Conservation (phyloP, 345 rosid genomes). For the Nephelium lappaceum region DNA sequence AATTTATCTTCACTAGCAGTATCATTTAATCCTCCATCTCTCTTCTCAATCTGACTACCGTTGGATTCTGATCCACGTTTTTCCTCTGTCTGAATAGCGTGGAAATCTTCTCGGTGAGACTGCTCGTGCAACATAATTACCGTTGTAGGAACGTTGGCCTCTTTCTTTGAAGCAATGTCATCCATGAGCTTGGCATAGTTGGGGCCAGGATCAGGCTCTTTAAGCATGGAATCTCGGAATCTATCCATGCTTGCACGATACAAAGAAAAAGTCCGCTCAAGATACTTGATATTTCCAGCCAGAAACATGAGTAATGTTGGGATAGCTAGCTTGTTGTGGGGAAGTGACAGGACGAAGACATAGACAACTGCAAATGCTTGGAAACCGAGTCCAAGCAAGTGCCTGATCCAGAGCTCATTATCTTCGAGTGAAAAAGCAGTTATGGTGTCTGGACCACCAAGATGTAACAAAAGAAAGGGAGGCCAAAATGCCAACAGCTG, state of each 20-base stretch:
- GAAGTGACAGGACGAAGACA: neutral
- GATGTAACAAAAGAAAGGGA: slow-evolving; percentile 13
- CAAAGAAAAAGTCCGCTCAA: slow-evolving; percentile 22
- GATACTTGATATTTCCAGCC: slow-evolving; percentile 26
- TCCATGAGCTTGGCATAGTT: slow-evolving; percentile 19
- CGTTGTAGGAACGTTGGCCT: slow-evolving; percentile 25
- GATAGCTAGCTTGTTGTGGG: neutral
- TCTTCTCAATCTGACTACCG: no score
- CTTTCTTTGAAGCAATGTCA: slow-evolving; percentile 1
- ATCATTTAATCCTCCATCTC: no score
- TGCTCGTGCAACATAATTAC: slow-evolving; percentile 16
- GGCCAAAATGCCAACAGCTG: slow-evolving; percentile 46
- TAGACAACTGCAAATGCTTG: neutral
- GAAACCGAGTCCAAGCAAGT: neutral
- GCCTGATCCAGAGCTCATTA: slow-evolving; percentile 17
- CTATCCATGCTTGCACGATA: slow-evolving; percentile 20
- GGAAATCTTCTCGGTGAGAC: no score
- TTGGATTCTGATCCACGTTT: no score
- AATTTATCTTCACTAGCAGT: no score
- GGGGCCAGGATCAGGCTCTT: slow-evolving; percentile 6
- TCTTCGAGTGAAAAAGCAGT: slow-evolving; percentile 21
- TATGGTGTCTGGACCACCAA: slow-evolving; percentile 22
- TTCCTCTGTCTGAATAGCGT: no score
- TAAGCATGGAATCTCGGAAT: slow-evolving; percentile 16
- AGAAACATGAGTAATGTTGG: slow-evolving; percentile 20